Base-by-base conservation (phyloP, 768 basidiomycete genomes). In the Artomyces pyxidatus region DNA sequence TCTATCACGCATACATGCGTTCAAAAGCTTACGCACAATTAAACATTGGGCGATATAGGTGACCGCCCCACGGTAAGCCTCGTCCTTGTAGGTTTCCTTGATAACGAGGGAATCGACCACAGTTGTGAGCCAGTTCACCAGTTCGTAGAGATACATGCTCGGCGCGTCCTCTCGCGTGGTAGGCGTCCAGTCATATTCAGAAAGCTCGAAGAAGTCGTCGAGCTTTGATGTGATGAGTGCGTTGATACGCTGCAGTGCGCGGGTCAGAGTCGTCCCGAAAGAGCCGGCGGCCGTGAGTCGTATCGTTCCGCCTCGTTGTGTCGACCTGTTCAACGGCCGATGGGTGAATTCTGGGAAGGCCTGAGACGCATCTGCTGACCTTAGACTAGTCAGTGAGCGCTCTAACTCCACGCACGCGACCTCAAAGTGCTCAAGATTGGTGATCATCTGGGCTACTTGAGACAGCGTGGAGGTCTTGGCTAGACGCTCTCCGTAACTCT, bases 51-150 rank as follows among this genome's bases (percentile, higher is more conserved):
- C 84, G 49, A 96, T 89, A 59, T 96, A 90, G 27, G 78, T 72
- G n/a, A 95, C 72, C 12, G 96, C 94, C 38, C 81, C 85, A 54
- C 78, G 80, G 64, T 96, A 99, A 9, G 89, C 90, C 56, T 89
- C 83, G 46, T 91, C 87, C 66, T 93, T 94, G 69, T 91, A 85
- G 9, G 70, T 67, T 49, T 93, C 88, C 48, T 88, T 83, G 68
- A 98, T 81, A 51, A 75, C 78, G 56, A 85, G 81, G 50, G 81
- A 90, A 64, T 98, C 96, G 42, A 99, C 91, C 48, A 96, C 88
- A 1, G 94, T 96, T 32, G 86, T 94, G 45, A 98, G 75, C 88
- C 94, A 99, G 63, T 92, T 93, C 63, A 95, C 80, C 59, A 98
- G 78, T 64, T 97, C 95, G 63, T 91, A 86, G 3, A 98, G 74